Evolutionary conservation across 2,329 filamentous ascomycete genomes (phyloP).

Genomic region (Apiospora koreana): DNA sequence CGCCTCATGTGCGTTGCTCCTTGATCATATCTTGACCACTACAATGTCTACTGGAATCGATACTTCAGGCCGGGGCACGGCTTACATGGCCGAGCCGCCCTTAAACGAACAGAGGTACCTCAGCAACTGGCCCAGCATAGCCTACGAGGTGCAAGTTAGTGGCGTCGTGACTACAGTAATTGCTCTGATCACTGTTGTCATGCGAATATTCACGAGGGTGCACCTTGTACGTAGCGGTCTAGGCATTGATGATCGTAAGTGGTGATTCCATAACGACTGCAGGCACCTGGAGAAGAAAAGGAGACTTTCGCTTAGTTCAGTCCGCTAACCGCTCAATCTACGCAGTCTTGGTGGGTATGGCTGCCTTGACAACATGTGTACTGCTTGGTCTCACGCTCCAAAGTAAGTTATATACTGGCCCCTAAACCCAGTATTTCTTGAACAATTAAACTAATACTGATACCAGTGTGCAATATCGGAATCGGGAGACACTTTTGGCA

Average conservation of each 20-base stretch:
- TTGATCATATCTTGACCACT: not conserved
- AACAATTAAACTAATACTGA: not conserved
- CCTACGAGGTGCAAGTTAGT: not conserved
- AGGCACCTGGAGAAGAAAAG: not conserved
- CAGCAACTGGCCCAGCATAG: not conserved
- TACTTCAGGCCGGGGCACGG: not conserved
- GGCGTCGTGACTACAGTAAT: not conserved
- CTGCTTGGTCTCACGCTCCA: not conserved
- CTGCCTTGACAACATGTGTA: not conserved
- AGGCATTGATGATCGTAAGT: not conserved
- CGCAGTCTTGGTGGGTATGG: not conserved
- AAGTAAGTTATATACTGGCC: not conserved
- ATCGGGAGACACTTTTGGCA: slow-evolving; percentile 11
- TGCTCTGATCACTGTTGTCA: not conserved
- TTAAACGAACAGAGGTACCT: not conserved
- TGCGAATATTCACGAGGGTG: not conserved
- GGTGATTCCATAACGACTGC: not conserved
- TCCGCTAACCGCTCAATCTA: not conserved
- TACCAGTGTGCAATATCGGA: slow-evolving; percentile 1
- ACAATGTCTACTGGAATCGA: not conserved
- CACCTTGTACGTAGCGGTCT: not conserved
- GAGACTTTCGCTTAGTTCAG: not conserved
- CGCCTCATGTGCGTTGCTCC: not conserved
- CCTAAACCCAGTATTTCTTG: too few relatives aligned
- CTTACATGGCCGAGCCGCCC: not conserved